These are phyloP conservation scores for Colletotrichum abscissum DNA, from an alignment of 2,329 filamentous ascomycete genomes.

Conservation along the genomic window DNA sequence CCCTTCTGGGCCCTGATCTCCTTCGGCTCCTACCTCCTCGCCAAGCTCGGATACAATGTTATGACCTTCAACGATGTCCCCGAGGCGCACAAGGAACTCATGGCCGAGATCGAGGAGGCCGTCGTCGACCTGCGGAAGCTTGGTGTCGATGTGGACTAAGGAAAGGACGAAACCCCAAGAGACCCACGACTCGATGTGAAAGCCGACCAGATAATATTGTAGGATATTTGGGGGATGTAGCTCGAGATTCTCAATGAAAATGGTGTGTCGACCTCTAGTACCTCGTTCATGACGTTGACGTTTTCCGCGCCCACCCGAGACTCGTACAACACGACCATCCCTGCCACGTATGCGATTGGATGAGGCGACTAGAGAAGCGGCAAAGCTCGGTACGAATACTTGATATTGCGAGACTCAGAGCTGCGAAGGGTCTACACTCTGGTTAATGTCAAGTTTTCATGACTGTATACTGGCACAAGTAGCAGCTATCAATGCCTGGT, in stretches of 20 bases:
- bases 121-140: conserved; percentile 78
- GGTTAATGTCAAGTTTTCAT: background rate
- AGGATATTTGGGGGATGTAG: background rate
- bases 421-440: background rate
- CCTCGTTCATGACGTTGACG: background rate
- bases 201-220: background rate
- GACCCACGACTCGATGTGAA: background rate
- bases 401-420: background rate
- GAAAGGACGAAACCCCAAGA: background rate
- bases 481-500: background rate
- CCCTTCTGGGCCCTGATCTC: conserved; percentile 93
- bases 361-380: background rate
- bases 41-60: conserved; percentile 91
- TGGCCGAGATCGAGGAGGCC: conserved; percentile 83
- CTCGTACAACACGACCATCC: background rate
- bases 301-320: background rate
- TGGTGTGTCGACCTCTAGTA: background rate
- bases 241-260: background rate
- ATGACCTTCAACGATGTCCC: conserved; percentile 97
- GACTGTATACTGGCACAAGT: background rate
- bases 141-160: conserved; percentile 82
- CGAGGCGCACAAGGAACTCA: conserved; percentile 88
- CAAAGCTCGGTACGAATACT: background rate
- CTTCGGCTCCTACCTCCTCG: conserved; percentile 92
- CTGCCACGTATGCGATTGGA: background rate